phyloP scores from a whole-genome alignment of 2,329 filamentous ascomycete genomes.

The Colletotrichum phormii region DNA sequence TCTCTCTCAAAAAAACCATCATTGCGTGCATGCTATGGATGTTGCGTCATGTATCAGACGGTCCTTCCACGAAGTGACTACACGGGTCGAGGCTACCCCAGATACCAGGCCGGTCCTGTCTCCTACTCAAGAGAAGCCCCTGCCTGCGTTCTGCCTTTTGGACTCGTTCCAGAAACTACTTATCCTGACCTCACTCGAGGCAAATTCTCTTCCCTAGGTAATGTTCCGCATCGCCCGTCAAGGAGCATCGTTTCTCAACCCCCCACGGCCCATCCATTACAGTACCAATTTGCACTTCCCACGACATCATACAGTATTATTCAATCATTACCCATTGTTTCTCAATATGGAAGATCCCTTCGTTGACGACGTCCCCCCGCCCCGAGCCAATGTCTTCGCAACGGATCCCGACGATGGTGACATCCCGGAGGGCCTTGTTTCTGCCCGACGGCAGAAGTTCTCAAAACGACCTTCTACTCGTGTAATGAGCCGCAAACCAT shows the following conservation, averaged over 20 bases:
- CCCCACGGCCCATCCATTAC: neutral
- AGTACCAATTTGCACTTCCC: conserved; percentile 25
- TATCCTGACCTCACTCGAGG: conserved; percentile 34
- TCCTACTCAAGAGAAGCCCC: neutral
- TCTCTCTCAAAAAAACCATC: neutral
- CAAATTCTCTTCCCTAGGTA: conserved; percentile 25
- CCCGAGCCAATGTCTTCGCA: conserved; percentile 17
- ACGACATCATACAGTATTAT: conserved; percentile 17
- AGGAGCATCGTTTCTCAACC: conserved; percentile 13
- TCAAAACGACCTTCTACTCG: conserved; percentile 10
- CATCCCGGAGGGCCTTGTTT: conserved; percentile 48
- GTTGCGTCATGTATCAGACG: neutral
- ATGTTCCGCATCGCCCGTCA: conserved; percentile 19
- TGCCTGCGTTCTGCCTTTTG: conserved; percentile 1
- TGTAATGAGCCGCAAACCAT: neutral
- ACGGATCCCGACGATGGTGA: conserved; percentile 35
- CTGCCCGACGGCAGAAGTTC: conserved; percentile 47
- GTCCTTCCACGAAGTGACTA: conserved; percentile 8
- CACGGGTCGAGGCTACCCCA: neutral
- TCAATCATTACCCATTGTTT: conserved; percentile 18
- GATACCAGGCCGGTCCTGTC: neutral
- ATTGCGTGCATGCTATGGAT: conserved; percentile 14
- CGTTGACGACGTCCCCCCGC: conserved; percentile 30
- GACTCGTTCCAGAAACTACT: neutral
- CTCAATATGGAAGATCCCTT: conserved; percentile 40